These are phyloP conservation scores for maize (Zea mays) DNA, from an alignment of 176 grass and related monocot genomes.

Conservation along the genomic window Zm-B73-REFERENCE-NAM-5.0 NC_050104.1:72834501-72835000, in stretches of 20 bases:
- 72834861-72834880: slow-evolving; percentile 6
- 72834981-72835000: slow-evolving; percentile 4
- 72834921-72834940: neutral
- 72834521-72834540: too few relatives aligned
- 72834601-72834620: too few relatives aligned
- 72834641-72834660: too few relatives aligned
- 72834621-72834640: too few relatives aligned
- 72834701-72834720: neutral
- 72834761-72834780: neutral
- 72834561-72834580: too few relatives aligned
- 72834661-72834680: too few relatives aligned
- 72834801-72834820: neutral
- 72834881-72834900: neutral
- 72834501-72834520: too few relatives aligned
- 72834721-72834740: neutral
- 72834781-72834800: neutral
- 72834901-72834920: neutral
- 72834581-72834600: too few relatives aligned
- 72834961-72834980: neutral
- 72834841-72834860: neutral
- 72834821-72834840: neutral
- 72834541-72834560: too few relatives aligned
- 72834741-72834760: neutral
- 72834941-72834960: neutral
- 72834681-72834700: too few relatives aligned